These are phyloP conservation scores for Larix sibirica DNA, from an alignment of 83 land plant genomes.

Conservation along the genomic window DNA sequence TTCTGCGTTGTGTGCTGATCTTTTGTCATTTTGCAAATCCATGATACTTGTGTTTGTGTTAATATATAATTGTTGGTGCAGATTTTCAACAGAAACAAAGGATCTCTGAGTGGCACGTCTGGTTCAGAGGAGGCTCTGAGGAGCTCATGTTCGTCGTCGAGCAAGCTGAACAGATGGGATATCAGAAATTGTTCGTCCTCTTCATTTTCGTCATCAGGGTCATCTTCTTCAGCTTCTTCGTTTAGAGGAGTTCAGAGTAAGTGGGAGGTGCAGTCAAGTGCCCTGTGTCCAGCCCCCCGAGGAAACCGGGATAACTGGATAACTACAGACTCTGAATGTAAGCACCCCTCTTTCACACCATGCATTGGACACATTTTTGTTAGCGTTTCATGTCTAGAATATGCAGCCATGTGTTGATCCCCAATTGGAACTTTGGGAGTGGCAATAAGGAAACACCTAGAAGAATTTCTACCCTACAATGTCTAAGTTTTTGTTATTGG, in stretches of 20 bases:
- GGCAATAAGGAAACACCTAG: too few species aligned
- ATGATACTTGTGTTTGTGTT: too few species aligned
- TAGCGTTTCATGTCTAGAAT: too few species aligned
- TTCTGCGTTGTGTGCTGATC: neutral
- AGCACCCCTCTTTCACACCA: neutral
- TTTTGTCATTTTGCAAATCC: neutral
- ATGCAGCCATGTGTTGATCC: too few species aligned
- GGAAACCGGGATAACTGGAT: neutral
- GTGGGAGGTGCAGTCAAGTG: too few species aligned
- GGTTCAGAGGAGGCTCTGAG: neutral
- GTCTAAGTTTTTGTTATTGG: too few species aligned
- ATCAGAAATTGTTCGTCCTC: neutral
- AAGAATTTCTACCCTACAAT: too few species aligned
- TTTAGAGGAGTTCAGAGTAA: neutral
- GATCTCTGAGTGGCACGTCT: neutral
- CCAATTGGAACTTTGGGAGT: too few species aligned
- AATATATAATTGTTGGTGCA: neutral
- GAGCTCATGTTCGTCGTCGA: neutral
- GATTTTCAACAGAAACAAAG: slow-evolving; percentile 7
- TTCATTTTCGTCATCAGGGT: neutral
- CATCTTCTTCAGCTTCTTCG: neutral
- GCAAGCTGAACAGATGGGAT: neutral
- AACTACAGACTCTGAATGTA: neutral
- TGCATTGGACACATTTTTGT: too few species aligned
- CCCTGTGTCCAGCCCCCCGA: neutral